These are phyloP conservation scores for Pichia paraexigua DNA, from an alignment of 805 yeast species.

Conservation along the genomic window DNA sequence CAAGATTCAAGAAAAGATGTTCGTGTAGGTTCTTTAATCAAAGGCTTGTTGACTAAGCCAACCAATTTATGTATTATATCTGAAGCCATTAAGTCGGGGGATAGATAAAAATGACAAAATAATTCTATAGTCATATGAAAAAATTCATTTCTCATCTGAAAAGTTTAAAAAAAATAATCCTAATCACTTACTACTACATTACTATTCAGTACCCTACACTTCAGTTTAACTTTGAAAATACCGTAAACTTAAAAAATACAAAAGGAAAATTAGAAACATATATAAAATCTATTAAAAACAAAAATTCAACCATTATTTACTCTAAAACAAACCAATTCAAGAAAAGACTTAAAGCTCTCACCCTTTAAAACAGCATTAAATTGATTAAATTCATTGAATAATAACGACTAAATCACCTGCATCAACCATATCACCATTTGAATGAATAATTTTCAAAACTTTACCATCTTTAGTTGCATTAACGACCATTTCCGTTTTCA, in stretches of 20 bases:
- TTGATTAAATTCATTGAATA: background rate
- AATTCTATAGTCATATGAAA: background rate
- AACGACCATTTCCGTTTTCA: constrained; percentile 97
- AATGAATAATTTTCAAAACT: constrained; percentile 64
- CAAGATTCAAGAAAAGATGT: background rate
- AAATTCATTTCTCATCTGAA: background rate
- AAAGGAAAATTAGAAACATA: background rate
- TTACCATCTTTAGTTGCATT: constrained; percentile 63
- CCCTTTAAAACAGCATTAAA: background rate
- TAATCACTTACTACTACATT: too few relatives aligned
- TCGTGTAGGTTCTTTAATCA: background rate
- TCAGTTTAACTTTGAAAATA: background rate
- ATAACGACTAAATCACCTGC: constrained; percentile 95
- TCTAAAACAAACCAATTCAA: background rate
- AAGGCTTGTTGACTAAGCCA: background rate
- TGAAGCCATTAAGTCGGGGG: background rate
- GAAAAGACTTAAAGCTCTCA: constrained; percentile 1
- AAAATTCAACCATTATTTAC: background rate
- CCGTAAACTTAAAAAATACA: background rate
- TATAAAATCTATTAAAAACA: background rate
- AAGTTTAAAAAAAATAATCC: too few relatives aligned
- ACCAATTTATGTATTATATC: background rate
- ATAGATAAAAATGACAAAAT: too few relatives aligned
- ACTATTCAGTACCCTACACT: too few relatives aligned
- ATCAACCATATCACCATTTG: constrained; percentile 92